Evolutionary conservation across 2,329 filamentous ascomycete genomes (phyloP).

Genomic region (Arthrobotrys pseudoclavata): DNA sequence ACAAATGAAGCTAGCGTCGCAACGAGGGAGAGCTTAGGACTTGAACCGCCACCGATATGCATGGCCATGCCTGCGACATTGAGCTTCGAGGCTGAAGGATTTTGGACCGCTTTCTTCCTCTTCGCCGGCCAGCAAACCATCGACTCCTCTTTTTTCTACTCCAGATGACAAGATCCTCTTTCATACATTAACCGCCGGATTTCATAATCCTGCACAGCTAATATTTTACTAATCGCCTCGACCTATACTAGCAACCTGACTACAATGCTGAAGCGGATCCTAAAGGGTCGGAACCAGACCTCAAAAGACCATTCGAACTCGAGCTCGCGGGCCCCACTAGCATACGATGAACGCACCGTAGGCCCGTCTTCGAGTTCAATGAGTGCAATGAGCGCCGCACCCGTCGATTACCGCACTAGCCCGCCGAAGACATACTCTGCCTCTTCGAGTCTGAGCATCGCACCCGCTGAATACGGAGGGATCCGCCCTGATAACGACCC

Average conservation of each 20-base stretch:
- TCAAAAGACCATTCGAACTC: slow-evolving; percentile 21
- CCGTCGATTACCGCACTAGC: slow-evolving; percentile 1
- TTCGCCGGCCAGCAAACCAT: slow-evolving; percentile 2
- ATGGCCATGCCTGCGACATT: slow-evolving; percentile 41
- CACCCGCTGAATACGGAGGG: slow-evolving; percentile 1
- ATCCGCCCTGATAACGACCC: slow-evolving; percentile 15
- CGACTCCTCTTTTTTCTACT: neutral
- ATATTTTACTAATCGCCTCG: neutral
- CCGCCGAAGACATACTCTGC: neutral
- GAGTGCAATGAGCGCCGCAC: neutral
- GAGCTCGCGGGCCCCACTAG: neutral
- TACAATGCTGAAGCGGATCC: slow-evolving; percentile 45
- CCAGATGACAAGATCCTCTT: neutral
- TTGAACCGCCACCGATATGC: slow-evolving; percentile 17
- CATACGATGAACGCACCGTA: neutral
- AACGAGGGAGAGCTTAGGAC: neutral
- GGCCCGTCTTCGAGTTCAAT: neutral
- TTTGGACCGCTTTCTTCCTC: slow-evolving; percentile 9
- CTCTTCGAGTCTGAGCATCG: neutral
- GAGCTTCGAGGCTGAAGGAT: slow-evolving; percentile 37
- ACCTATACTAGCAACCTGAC: neutral
- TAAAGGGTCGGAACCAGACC: slow-evolving; percentile 30
- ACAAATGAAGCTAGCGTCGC: slow-evolving; percentile 30
- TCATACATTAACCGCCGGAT: neutral
- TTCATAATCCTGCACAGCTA: neutral